phyloP scores from a whole-genome alignment of 148 eudicot species.

The Arbutus unedo region DNA sequence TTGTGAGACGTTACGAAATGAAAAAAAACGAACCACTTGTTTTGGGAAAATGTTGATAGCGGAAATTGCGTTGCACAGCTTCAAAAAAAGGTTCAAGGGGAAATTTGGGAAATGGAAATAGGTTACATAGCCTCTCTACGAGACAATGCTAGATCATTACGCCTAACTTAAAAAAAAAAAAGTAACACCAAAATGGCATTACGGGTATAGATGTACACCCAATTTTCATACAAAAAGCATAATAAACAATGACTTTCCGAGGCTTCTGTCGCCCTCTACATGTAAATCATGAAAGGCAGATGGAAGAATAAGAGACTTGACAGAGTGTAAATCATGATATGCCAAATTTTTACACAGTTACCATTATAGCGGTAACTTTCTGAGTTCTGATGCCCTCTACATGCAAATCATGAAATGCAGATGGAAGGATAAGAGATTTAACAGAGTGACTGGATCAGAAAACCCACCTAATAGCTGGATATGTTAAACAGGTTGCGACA shows the following conservation, averaged over 20 bases:
- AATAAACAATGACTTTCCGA: neutral
- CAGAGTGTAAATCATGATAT: neutral
- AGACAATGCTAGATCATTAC: too few relatives aligned
- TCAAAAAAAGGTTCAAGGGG: neutral
- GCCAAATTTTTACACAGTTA: neutral
- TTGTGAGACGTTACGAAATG: neutral
- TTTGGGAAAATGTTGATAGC: neutral
- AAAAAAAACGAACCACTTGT: neutral
- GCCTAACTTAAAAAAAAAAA: neutral
- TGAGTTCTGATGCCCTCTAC: neutral
- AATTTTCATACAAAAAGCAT: neutral
- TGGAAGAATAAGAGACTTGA: neutral
- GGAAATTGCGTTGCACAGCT: neutral
- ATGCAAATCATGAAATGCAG: neutral
- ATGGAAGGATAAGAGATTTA: neutral
- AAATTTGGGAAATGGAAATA: too few relatives aligned
- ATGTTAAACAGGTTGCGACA: constrained; percentile 82
- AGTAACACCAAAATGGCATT: neutral
- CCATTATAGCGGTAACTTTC: neutral
- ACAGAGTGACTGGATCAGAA: neutral
- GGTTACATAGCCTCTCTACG: too few relatives aligned
- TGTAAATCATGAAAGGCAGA: neutral
- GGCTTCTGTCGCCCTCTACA: neutral
- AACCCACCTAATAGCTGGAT: constrained; percentile 83
- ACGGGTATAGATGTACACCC: neutral